phyloP scores from a whole-genome alignment of 1,139 yeast genomes.

The Taphrina deformans region DNA sequence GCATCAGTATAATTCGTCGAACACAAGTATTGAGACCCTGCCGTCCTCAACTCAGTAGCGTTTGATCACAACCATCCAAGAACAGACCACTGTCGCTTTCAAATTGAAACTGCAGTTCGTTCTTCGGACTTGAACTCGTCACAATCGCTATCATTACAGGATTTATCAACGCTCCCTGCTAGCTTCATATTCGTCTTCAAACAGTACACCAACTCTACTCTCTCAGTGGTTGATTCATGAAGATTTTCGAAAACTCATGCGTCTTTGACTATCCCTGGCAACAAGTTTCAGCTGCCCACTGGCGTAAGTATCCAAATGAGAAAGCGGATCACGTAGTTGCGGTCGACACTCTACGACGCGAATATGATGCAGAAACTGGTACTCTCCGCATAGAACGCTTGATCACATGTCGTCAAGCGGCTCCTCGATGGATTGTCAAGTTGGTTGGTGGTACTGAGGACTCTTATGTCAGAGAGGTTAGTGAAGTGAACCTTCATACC shows the following conservation, averaged over 20 bases:
- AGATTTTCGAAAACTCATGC: constrained; percentile 61
- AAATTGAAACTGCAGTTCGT: too few species aligned
- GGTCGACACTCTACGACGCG: constrained; percentile 80
- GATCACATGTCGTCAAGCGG: constrained; percentile 83
- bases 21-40: too few species aligned
- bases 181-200: too few species aligned
- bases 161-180: too few species aligned
- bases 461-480: constrained; percentile 84
- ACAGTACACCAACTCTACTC: too few species aligned
- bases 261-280: constrained; percentile 74
- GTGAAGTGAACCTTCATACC: constrained; percentile 70
- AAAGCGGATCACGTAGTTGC: constrained; percentile 91
- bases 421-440: constrained; percentile 77
- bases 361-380: constrained; percentile 57
- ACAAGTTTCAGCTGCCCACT: constrained; percentile 91
- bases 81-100: too few species aligned
- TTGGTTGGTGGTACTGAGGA: constrained; percentile 72
- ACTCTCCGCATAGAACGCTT: constrained; percentile 77
- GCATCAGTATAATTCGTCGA: too few species aligned
- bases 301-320: constrained; percentile 95
- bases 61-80: too few species aligned
- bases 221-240: too few species aligned
- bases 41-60: too few species aligned
- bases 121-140: too few species aligned
- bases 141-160: too few species aligned